Conservation (phyloP, 805 yeast genomes). For the Myxozyma udenii region DNA sequence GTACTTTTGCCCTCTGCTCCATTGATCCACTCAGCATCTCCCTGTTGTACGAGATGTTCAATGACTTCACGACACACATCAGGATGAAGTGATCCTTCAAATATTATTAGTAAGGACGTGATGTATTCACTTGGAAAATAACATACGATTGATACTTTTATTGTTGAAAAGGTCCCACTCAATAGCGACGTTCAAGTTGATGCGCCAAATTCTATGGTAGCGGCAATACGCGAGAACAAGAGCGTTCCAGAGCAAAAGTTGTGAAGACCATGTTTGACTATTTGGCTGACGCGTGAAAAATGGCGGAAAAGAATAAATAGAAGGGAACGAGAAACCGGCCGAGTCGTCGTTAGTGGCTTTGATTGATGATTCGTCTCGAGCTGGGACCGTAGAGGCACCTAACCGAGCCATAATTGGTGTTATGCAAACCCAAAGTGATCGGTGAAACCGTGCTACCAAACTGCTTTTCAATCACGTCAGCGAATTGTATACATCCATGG, state of each 20-base stretch:
- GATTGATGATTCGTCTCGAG: no score
- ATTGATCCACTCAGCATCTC: slow-evolving; percentile 56
- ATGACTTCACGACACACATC: slow-evolving; percentile 58
- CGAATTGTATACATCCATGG: no score
- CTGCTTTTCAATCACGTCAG: no score
- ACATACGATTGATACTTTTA: slow-evolving; percentile 37
- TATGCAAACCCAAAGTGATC: no score
- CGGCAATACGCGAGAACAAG: slow-evolving; percentile 62
- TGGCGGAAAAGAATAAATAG: slow-evolving; percentile 79
- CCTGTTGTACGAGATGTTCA: slow-evolving; percentile 52
- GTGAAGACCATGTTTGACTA: slow-evolving; percentile 70
- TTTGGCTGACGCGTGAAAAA: slow-evolving; percentile 88
- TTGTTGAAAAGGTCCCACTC: slow-evolving; percentile 37
- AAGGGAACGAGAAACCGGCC: slow-evolving; percentile 41
- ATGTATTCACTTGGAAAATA: no score
- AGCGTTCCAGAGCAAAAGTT: slow-evolving; percentile 71
- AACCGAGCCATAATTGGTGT: no score
- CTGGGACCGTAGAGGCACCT: no score
- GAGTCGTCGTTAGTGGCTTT: no score
- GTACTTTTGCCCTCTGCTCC: slow-evolving; percentile 20
- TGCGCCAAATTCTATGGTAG: slow-evolving; percentile 52
- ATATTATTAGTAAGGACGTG: no score
- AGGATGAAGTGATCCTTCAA: slow-evolving; percentile 52
- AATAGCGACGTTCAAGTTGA: slow-evolving; percentile 39
- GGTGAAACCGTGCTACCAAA: no score